phyloP scores from a whole-genome alignment of 2,329 filamentous ascomycete species.

The Ophiostoma sp. region DNA sequence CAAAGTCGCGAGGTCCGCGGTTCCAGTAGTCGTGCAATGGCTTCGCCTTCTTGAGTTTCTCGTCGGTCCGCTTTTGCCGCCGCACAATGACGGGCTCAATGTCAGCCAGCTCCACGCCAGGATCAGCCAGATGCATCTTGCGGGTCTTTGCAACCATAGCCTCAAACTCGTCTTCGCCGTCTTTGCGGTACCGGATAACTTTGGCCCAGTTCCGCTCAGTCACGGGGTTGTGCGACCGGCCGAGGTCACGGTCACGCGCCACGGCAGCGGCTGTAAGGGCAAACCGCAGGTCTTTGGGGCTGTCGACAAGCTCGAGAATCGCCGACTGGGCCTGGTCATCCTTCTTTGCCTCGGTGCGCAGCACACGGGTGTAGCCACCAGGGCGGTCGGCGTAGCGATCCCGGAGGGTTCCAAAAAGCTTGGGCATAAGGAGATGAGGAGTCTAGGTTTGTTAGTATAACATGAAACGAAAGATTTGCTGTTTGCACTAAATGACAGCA shows the following conservation, averaged over 20 bases:
- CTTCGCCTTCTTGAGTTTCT: conserved; percentile 11
- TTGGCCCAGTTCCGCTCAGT: conserved; percentile 77
- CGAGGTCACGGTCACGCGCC: conserved; percentile 54
- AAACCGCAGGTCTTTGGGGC: conserved; percentile 88
- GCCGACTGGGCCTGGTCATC: conserved; percentile 82
- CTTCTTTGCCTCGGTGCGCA: conserved; percentile 79
- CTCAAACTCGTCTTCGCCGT: conserved; percentile 64
- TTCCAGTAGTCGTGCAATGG: conserved; percentile 25
- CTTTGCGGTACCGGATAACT: conserved; percentile 67
- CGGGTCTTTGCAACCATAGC: conserved; percentile 48
- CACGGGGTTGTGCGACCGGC: conserved; percentile 59
- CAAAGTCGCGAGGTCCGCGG: conserved; percentile 15
- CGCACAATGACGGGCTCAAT: conserved; percentile 21
- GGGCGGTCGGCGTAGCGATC: conserved; percentile 71
- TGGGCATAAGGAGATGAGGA: conserved; percentile 66
- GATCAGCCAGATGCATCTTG: conserved; percentile 32
- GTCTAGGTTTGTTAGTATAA: conserved; percentile 42
- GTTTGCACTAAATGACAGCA: not conserved
- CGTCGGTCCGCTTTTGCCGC: conserved; percentile 13
- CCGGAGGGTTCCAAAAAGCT: conserved; percentile 79
- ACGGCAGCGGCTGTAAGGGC: conserved; percentile 85
- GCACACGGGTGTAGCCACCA: conserved; percentile 90
- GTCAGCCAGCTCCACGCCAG: conserved; percentile 26
- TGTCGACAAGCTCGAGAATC: conserved; percentile 91
- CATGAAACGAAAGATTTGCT: not conserved